Conservation (phyloP, 208 protist species). For the Trypanosoma melophagium region DNA sequence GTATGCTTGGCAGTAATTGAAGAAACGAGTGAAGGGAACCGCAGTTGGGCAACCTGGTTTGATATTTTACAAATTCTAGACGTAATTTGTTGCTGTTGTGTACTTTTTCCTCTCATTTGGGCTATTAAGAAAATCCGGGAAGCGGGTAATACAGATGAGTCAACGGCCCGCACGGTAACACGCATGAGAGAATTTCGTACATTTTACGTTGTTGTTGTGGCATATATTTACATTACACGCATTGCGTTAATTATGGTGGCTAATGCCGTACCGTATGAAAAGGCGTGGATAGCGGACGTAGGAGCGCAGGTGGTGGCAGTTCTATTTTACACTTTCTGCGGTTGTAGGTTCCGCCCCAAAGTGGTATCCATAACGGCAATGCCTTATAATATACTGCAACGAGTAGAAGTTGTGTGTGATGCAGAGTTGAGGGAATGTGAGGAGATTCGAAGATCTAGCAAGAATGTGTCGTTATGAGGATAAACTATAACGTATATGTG, state of each 20-base stretch:
- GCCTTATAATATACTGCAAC: conserved; percentile 23
- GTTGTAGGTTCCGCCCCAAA: conserved; percentile 22
- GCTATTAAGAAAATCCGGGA: conserved; percentile 60
- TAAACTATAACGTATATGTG: background rate
- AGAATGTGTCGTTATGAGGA: background rate
- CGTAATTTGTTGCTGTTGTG: conserved; percentile 78
- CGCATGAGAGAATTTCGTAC: conserved; percentile 69
- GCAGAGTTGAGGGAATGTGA: conserved; percentile 3
- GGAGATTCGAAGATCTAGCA: background rate
- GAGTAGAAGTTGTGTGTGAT: background rate
- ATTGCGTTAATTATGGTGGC: conserved; percentile 68
- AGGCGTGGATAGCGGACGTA: conserved; percentile 25
- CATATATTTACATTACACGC: conserved; percentile 86
- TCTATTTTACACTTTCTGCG: conserved; percentile 29
- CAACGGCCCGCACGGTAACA: conserved; percentile 36
- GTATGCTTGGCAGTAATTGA: conserved; percentile 71
- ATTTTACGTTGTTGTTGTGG: conserved; percentile 78
- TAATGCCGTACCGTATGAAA: conserved; percentile 37
- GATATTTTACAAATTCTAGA: conserved; percentile 57
- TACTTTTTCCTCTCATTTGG: conserved; percentile 76
- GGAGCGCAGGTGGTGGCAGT: conserved; percentile 24
- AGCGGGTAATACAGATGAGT: conserved; percentile 23
- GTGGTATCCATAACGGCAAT: background rate
- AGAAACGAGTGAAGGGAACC: conserved; percentile 53
- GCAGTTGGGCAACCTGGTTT: conserved; percentile 49